Evolutionary conservation across 352 stramenopile species (phyloP).

Genomic region (Blastocystis sp.): DNA sequence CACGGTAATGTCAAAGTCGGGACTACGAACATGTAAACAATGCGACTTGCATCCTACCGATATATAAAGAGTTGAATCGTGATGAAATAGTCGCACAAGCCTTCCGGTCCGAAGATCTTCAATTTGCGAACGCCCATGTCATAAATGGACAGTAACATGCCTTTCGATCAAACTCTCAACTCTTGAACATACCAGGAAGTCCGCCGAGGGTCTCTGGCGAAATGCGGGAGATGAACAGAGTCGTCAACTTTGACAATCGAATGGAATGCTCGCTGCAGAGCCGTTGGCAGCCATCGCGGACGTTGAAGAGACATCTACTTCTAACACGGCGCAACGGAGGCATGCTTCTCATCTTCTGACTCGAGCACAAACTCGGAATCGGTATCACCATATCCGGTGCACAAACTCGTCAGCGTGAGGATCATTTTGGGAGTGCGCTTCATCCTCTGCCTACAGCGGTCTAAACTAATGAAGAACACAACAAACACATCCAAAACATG

Average conservation of each 20-base stretch:
- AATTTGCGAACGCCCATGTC: slow-evolving; percentile 59
- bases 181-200: slow-evolving; percentile 12
- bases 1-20: slow-evolving; percentile 30
- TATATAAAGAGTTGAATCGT: slow-evolving; percentile 43
- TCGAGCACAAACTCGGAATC: slow-evolving; percentile 56
- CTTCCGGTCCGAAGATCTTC: slow-evolving; percentile 50
- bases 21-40: background rate
- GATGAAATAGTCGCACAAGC: slow-evolving; percentile 21
- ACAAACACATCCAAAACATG: background rate
- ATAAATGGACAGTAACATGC: slow-evolving; percentile 64
- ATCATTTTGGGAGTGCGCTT: background rate
- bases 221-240: slow-evolving; percentile 32
- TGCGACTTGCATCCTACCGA: background rate
- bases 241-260: slow-evolving; percentile 46
- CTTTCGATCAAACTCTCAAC: background rate
- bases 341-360: slow-evolving; percentile 30
- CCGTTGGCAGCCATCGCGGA: slow-evolving; percentile 38
- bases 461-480: background rate
- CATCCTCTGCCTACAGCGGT: too few species aligned
- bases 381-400: slow-evolving; percentile 32
- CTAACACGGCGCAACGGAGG: background rate
- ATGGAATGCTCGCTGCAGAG: slow-evolving; percentile 45
- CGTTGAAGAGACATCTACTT: slow-evolving; percentile 51
- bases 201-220: slow-evolving; percentile 38
- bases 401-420: slow-evolving; percentile 31